A percentile compares a stretch with the other conserved stretches of the same genome.
phyloP scores from a whole-genome alignment of 169 alveolate species.

The Sarcocystis neurona region DNA sequence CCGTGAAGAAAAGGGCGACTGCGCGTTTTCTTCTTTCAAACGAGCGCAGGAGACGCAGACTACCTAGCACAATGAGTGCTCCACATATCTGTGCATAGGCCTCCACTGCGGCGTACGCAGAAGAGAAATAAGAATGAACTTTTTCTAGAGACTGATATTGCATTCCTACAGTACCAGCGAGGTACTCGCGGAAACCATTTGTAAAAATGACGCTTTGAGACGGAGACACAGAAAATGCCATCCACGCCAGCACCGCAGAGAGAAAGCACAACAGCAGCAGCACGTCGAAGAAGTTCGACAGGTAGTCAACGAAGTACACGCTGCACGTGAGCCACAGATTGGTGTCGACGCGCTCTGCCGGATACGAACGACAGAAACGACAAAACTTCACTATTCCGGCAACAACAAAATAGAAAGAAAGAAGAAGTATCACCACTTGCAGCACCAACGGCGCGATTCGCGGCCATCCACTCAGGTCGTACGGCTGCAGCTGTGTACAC shows the following conservation, averaged over 20 bases:
- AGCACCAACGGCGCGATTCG: neutral
- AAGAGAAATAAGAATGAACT: neutral
- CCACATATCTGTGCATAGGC: conserved; percentile 39
- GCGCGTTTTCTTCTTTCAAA: conserved; percentile 41
- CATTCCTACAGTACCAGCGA: neutral
- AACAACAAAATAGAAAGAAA: neutral
- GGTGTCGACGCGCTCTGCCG: neutral
- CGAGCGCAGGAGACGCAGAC: conserved; percentile 46
- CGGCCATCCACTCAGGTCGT: neutral
- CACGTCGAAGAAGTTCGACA: neutral
- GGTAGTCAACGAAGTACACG: neutral
- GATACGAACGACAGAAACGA: neutral
- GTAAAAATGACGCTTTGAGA: neutral
- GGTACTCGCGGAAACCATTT: neutral
- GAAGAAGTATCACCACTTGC: neutral
- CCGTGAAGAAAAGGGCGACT: conserved; percentile 47
- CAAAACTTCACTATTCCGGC: neutral
- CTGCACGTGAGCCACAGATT: neutral
- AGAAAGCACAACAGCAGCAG: neutral
- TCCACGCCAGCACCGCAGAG: neutral
- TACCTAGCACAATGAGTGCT: conserved; percentile 19
- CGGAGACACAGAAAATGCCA: neutral
- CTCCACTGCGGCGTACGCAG: conserved; percentile 17
- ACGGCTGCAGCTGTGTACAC: neutral
- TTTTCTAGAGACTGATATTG: neutral